Percentiles rank a stretch among this genome's conserved stretches.
Evolutionary conservation across 1,284 basidiomycete genomes (phyloP).

Genomic region (Moesziomyces parantarcticus): DNA sequence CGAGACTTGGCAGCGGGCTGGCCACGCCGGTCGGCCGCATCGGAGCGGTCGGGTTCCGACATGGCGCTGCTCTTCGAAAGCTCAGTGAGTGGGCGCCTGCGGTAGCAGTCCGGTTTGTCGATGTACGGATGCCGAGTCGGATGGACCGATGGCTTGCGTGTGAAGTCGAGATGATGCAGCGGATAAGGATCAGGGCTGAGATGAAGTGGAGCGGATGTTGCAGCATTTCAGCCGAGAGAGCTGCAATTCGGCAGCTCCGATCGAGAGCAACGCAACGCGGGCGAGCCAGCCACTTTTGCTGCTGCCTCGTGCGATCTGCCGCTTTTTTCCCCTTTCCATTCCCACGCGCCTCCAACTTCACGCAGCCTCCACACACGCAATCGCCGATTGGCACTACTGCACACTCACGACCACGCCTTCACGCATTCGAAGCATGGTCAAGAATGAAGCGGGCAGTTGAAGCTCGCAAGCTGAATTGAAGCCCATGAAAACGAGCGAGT

Average conservation of each 20-base stretch:
- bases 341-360: not conserved
- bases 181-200: not conserved
- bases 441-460: not conserved
- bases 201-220: not conserved
- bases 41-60: constrained; percentile 25
- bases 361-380: not conserved
- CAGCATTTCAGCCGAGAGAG: not conserved
- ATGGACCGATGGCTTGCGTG: not conserved
- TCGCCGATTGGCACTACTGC: not conserved
- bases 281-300: no score
- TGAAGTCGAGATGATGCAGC: no score
- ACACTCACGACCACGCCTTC: no score
- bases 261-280: not conserved
- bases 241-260: not conserved
- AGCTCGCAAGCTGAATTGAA: not conserved
- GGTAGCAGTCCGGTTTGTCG: not conserved
- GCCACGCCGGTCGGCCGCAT: constrained; percentile 8
- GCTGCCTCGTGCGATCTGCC: not conserved
- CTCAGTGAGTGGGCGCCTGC: constrained; percentile 3
- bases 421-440: no score
- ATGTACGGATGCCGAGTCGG: not conserved
- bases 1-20: constrained; percentile 25
- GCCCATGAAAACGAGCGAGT: no score
- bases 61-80: constrained; percentile 6
- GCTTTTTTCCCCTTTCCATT: not conserved